Conservation (phyloP, 1,284 basidiomycete genomes). For the Apiotrichum veenhuisii region DNA sequence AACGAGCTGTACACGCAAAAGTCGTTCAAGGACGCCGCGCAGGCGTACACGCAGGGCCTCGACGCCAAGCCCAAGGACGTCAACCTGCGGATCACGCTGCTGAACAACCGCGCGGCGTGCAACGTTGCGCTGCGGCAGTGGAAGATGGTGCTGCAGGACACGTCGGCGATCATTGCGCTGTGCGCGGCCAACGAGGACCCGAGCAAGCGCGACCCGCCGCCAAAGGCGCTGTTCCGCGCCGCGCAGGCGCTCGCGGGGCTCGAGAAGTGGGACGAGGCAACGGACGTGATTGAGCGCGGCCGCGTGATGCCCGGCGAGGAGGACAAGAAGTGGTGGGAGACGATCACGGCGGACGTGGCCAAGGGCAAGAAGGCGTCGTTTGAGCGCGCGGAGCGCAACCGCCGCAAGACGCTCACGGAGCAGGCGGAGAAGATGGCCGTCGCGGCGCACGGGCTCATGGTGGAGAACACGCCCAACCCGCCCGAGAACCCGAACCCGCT, state of each 20-base stretch:
- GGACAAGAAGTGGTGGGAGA: slow-evolving; percentile 21
- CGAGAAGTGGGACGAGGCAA: slow-evolving; percentile 68
- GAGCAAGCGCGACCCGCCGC: slow-evolving; percentile 48
- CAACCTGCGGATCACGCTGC: slow-evolving; percentile 63
- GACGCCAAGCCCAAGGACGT: slow-evolving; percentile 71
- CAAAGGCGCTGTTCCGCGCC: slow-evolving; percentile 82
- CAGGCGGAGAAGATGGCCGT: slow-evolving; percentile 32
- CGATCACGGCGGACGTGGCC: slow-evolving; percentile 22
- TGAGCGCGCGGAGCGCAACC: slow-evolving; percentile 36
- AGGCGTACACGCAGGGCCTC: slow-evolving; percentile 86
- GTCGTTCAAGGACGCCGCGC: slow-evolving; percentile 77
- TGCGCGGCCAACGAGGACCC: slow-evolving; percentile 51
- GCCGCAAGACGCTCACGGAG: slow-evolving; percentile 34
- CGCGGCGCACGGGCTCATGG: slow-evolving; percentile 35
- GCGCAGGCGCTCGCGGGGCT: slow-evolving; percentile 68
- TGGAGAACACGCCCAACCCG: slow-evolving; percentile 46
- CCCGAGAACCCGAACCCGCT: slow-evolving; percentile 58
- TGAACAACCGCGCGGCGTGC: slow-evolving; percentile 87
- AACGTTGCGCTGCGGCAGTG: slow-evolving; percentile 90
- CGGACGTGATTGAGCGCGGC: slow-evolving; percentile 67
- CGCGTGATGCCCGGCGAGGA: slow-evolving; percentile 25
- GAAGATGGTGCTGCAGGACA: slow-evolving; percentile 76
- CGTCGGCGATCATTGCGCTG: slow-evolving; percentile 64
- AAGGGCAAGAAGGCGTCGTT: slow-evolving; percentile 24
- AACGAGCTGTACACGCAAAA: slow-evolving; percentile 90